Percentiles rank a stretch among this genome's conserved stretches.
These are phyloP conservation scores for Backusella macrospora DNA, from an alignment of 192 early-diverging fungal species.

Conservation along the genomic window DNA sequence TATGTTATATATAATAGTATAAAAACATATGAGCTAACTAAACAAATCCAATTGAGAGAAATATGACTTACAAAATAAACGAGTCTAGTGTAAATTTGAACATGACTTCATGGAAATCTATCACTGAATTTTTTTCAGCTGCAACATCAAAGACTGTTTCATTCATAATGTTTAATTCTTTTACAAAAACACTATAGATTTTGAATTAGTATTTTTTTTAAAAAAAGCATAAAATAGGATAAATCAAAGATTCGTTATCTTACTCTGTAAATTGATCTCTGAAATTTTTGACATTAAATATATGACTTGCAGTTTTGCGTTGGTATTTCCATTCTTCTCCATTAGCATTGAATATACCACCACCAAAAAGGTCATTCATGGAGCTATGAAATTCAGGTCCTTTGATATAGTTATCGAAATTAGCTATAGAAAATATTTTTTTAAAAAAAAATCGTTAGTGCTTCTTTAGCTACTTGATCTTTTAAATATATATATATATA, in stretches of 20 bases:
- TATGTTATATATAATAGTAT: conserved; percentile 5
- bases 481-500: background rate
- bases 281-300: conserved; percentile 41
- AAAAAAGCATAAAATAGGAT: background rate
- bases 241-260: background rate
- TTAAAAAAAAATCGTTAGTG: background rate
- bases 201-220: background rate
- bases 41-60: background rate
- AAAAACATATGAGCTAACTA: background rate
- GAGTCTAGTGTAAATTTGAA: conserved; percentile 49
- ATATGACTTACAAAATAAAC: conserved; percentile 35
- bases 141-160: conserved; percentile 15
- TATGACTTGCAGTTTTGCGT: conserved; percentile 50
- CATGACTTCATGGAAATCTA: conserved; percentile 53
- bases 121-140: conserved; percentile 29
- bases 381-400: conserved; percentile 47
- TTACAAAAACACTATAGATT: conserved; percentile 28
- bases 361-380: conserved; percentile 56
- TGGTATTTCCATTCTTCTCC: conserved; percentile 62
- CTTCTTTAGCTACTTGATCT: background rate
- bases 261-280: conserved; percentile 40
- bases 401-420: conserved; percentile 40
- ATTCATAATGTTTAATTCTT: conserved; percentile 25
- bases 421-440: background rate
- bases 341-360: conserved; percentile 72